These are phyloP conservation scores for Aegilops bicornis DNA, from an alignment of 176 grass and related monocot genomes.

Conservation along the genomic window DNA sequence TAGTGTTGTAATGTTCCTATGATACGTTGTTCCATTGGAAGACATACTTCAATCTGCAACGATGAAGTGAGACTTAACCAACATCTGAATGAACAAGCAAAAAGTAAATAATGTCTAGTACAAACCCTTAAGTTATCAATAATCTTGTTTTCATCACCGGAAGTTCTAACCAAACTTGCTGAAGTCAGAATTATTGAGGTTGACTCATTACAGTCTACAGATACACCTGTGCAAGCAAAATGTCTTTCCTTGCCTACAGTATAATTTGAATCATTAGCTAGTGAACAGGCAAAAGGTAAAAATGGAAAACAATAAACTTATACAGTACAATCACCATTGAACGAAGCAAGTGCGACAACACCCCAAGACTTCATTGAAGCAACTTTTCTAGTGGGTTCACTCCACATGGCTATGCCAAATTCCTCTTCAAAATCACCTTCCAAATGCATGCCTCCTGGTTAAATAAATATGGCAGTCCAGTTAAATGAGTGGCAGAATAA, in stretches of 20 bases:
- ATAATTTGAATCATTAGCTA: no score
- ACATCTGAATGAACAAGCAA: background rate
- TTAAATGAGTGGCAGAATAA: background rate
- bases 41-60: background rate
- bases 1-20: background rate
- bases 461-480: background rate
- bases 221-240: background rate
- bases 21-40: no score
- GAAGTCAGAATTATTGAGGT: background rate
- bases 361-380: background rate
- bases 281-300: no score
- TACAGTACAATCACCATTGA: background rate
- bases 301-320: no score
- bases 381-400: background rate
- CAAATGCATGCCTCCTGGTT: background rate
- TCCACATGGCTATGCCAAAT: background rate
- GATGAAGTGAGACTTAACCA: background rate
- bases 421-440: background rate
- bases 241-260: background rate
- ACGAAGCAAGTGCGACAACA: background rate
- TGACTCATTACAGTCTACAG: background rate
- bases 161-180: slow-evolving; percentile 20
- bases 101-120: background rate
- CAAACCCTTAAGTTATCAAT: background rate
- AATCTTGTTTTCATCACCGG: background rate